Base-by-base conservation (phyloP, 2,329 filamentous ascomycete species). In the Curvularia spicifera region DNA sequence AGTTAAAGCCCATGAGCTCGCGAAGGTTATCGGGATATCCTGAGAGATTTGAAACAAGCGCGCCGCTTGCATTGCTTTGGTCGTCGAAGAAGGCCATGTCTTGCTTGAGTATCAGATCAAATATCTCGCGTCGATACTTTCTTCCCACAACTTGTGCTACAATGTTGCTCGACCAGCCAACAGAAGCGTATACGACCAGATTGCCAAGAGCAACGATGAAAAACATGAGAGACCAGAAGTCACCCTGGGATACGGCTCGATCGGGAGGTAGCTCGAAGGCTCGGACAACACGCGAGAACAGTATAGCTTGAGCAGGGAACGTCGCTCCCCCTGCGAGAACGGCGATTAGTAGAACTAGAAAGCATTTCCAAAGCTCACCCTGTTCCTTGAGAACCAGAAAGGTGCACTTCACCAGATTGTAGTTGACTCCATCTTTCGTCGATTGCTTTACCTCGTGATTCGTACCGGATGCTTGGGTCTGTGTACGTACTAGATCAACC, bases 21-120 rank as follows among this genome's bases (percentile, higher is more conserved):
- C 93, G 90, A 29, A 97, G 84, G 71, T 96, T 89, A 0, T 92
- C 97, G 0, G 93, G 93, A 77, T 97, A 91, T 31, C 78, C 78
- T 0, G 83, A 81, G 1, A 87, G 77, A 2, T 84, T 81, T 0
- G 85, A 83, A 0, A 93, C 97, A 68, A 99, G 81, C 0, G 93
- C 90, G 64, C 95, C 95, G 6, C 92, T 89, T 6, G 90, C 93
- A 75, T 98, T 96, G 75, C 95, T 90, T 63, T 96, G 91, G 44
- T 83, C 84, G 76, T 98, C 95, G 68, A 97, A 99, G 77, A 93
- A 98, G 28, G 87, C 82, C 57, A 98, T 93, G 63, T 98, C 95
- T 77, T 98, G 94, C 64, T 93, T 90, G 51, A 98, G 86, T 81
- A 98, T 92, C 24, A 89, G 84, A 31, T 93, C 85, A 81, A 99